phyloP scores from a whole-genome alignment of 140 eudicot genomes.

The Cichorium intybus region DNA sequence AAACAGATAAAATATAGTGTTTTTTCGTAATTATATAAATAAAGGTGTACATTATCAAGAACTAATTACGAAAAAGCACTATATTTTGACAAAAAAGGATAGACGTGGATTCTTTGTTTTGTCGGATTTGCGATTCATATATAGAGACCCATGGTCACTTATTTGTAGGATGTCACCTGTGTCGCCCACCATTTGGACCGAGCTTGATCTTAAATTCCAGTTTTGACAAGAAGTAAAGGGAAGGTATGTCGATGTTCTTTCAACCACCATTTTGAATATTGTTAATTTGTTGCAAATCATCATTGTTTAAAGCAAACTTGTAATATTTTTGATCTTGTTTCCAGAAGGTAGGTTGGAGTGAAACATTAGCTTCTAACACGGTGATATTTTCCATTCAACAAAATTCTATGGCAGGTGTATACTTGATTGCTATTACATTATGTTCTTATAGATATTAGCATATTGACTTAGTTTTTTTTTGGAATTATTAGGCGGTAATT shows the following conservation, averaged over 20 bases:
- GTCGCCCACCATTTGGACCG: too few species aligned
- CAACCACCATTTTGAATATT: neutral
- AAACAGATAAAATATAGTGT: too few species aligned
- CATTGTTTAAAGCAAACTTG: constrained; percentile 1
- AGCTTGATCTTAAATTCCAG: constrained; percentile 34
- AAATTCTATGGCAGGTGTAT: constrained; percentile 76
- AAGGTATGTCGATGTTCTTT: constrained; percentile 32
- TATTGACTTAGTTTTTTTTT: neutral
- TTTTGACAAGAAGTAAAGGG: constrained; percentile 15
- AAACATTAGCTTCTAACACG: constrained; percentile 52
- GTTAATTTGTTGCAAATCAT: neutral
- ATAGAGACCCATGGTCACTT: too few species aligned
- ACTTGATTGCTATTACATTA: neutral
- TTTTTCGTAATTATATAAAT: too few species aligned
- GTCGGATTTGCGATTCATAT: too few species aligned
- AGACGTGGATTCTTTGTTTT: too few species aligned
- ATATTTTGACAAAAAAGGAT: too few species aligned
- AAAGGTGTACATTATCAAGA: too few species aligned
- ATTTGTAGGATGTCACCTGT: too few species aligned
- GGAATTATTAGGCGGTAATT: constrained; percentile 46
- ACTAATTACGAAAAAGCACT: too few species aligned
- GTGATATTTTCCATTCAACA: constrained; percentile 61
- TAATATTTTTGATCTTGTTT: neutral
- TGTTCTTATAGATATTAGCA: neutral
- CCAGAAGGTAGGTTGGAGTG: constrained; percentile 33